phyloP scores from a whole-genome alignment of 306 rosid species.

The Ormosia semicastrata region DNA sequence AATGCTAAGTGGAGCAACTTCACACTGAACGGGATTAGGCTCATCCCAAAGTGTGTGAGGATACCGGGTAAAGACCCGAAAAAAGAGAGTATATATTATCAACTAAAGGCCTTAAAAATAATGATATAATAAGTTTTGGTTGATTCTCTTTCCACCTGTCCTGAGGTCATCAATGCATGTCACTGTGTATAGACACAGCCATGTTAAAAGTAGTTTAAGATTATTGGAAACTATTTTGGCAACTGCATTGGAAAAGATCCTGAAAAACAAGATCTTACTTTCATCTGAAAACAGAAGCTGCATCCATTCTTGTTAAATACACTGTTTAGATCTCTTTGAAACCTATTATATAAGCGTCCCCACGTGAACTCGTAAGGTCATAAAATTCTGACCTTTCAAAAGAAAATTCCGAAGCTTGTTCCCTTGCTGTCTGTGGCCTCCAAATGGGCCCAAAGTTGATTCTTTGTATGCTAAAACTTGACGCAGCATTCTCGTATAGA shows the following conservation, averaged over 20 bases:
- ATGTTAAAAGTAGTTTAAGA: not conserved
- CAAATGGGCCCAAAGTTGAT: not conserved
- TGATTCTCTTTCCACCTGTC: not conserved
- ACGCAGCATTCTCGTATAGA: not conserved
- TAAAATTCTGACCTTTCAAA: not conserved
- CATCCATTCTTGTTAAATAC: not conserved
- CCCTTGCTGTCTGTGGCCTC: not conserved
- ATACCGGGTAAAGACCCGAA: too few species aligned
- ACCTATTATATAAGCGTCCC: not conserved
- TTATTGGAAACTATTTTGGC: not conserved
- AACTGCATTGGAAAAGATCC: not conserved
- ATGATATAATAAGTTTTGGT: not conserved
- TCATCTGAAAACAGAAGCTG: not conserved
- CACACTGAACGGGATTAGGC: too few species aligned
- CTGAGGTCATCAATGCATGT: not conserved
- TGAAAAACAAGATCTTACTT: not conserved
- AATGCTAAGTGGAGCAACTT: too few species aligned
- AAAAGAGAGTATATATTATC: too few species aligned
- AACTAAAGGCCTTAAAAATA: not conserved
- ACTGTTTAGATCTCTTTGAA: not conserved
- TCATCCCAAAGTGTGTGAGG: too few species aligned
- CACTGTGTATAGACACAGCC: not conserved
- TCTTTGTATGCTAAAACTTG: not conserved
- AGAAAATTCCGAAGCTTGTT: not conserved
- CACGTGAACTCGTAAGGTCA: conserved; percentile 4